Conservation (phyloP, 768 basidiomycete genomes). For the Podaxis mareebaensis region DNA sequence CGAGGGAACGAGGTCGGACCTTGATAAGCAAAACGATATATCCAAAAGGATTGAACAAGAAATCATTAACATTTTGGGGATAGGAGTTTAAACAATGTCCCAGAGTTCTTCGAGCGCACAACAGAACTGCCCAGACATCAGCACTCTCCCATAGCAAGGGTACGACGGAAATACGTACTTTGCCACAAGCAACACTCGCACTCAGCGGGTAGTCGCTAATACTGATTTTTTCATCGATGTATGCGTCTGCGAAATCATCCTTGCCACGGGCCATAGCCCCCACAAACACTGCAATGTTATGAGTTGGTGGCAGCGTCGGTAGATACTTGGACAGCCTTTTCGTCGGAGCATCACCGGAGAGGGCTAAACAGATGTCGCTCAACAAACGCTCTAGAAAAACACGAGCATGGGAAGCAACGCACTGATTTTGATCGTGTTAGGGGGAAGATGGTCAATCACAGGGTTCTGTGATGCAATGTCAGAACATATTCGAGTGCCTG, state of each 20-base stretch:
- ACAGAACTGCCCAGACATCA: slow-evolving; percentile 60
- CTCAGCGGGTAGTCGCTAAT: slow-evolving; percentile 94
- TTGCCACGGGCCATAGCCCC: slow-evolving; percentile 97
- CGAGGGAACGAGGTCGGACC: slow-evolving; percentile 8
- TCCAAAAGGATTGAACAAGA: slow-evolving; percentile 5
- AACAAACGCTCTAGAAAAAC: neutral
- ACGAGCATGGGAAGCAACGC: slow-evolving; percentile 31
- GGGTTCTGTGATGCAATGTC: slow-evolving; percentile 66
- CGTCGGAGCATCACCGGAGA: slow-evolving; percentile 89
- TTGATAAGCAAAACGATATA: neutral
- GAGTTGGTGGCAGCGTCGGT: slow-evolving; percentile 81
- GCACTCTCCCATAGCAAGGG: neutral
- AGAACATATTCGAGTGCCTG: neutral
- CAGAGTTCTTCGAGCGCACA: slow-evolving; percentile 93
- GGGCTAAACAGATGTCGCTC: slow-evolving; percentile 46
- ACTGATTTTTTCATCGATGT: slow-evolving; percentile 95
- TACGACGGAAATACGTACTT: slow-evolving; percentile 55
- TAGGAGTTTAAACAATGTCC: slow-evolving; percentile 71
- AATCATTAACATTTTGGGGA: neutral
- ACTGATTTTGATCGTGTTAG: slow-evolving; percentile 96
- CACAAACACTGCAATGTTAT: slow-evolving; percentile 92
- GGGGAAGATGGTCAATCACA: slow-evolving; percentile 89
- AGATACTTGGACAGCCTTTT: slow-evolving; percentile 82
- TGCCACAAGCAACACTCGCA: slow-evolving; percentile 94
- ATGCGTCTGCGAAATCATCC: slow-evolving; percentile 95